A percentile compares a stretch with the other conserved stretches of the same genome.
Conservation (phyloP, 345 rosid genomes). For the Citrus maxima region DNA sequence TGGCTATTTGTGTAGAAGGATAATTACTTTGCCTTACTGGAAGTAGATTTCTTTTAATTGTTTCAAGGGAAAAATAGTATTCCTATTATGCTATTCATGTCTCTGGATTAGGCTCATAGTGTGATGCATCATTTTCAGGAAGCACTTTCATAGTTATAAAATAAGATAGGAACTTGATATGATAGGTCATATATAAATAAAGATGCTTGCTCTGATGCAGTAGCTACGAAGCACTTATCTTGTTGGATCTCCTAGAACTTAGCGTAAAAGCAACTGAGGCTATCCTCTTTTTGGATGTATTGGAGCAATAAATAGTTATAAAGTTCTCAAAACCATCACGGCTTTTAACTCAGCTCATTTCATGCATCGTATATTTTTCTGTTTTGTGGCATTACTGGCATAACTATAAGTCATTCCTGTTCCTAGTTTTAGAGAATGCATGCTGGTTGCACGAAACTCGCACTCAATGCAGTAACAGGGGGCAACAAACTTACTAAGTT, state of each 20-base stretch:
- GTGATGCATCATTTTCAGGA: not conserved
- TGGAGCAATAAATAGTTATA: not conserved
- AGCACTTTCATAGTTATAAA: not conserved
- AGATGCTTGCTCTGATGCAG: not conserved
- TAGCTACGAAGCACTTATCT: not conserved
- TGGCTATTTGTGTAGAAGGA: not conserved
- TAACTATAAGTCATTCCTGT: not conserved
- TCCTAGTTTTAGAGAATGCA: not conserved
- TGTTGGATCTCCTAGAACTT: not conserved
- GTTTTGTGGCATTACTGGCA: not conserved
- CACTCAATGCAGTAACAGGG: not conserved
- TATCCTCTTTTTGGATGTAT: not conserved
- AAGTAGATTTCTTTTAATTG: not conserved
- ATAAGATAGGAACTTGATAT: too few relatives aligned
- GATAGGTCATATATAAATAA: not conserved
- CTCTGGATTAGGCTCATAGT: not conserved
- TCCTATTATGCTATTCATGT: not conserved
- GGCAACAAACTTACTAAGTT: not conserved
- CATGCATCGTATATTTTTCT: not conserved
- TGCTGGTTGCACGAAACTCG: not conserved
- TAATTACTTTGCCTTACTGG: not conserved
- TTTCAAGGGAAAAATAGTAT: not conserved
- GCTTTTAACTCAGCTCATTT: not conserved
- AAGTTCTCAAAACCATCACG: not conserved
- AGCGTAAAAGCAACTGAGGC: not conserved